Evolutionary conservation across 1,139 yeast species (phyloP).

Genomic region (Saccharomycopsis hybrid): DNA sequence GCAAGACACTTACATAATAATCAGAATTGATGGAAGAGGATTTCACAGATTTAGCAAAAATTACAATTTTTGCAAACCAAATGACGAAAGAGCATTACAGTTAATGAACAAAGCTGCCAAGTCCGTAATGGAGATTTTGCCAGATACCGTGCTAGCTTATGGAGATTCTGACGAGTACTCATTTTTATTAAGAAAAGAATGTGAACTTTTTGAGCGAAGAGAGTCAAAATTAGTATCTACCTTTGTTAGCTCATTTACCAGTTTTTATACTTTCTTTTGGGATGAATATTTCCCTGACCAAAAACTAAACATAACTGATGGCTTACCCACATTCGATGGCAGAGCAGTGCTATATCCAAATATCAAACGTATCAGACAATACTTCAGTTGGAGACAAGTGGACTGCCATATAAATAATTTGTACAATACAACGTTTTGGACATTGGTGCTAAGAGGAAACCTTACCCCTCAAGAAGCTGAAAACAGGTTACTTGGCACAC

Average conservation of each 20-base stretch:
- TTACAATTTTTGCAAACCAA: conserved; percentile 80
- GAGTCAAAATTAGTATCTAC: conserved; percentile 72
- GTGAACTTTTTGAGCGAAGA: conserved; percentile 72
- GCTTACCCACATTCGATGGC: conserved; percentile 85
- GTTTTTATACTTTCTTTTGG: conserved; percentile 71
- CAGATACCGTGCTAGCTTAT: conserved; percentile 75
- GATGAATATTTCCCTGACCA: conserved; percentile 44
- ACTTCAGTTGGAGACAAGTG: conserved; percentile 91
- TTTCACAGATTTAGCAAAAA: conserved; percentile 76
- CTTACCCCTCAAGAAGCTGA: conserved; percentile 76
- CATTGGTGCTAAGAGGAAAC: conserved; percentile 65
- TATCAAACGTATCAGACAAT: conserved; percentile 56
- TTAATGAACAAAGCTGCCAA: conserved; percentile 81
- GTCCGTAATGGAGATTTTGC: conserved; percentile 52
- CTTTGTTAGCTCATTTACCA: conserved; percentile 75
- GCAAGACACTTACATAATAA: conserved; percentile 75
- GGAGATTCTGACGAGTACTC: conserved; percentile 97
- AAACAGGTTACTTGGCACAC: conserved; percentile 57
- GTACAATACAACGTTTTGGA: conserved; percentile 93
- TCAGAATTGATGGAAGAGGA: conserved; percentile 90
- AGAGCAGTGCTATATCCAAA: conserved; percentile 85
- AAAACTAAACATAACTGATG: conserved; percentile 28
- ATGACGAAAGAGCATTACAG: conserved; percentile 66
- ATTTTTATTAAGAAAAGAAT: conserved; percentile 57
- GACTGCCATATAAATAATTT: conserved; percentile 95